These are phyloP conservation scores for Domatiomyces globalis DNA, from an alignment of 2,329 filamentous ascomycete genomes.

Conservation along the genomic window DNA sequence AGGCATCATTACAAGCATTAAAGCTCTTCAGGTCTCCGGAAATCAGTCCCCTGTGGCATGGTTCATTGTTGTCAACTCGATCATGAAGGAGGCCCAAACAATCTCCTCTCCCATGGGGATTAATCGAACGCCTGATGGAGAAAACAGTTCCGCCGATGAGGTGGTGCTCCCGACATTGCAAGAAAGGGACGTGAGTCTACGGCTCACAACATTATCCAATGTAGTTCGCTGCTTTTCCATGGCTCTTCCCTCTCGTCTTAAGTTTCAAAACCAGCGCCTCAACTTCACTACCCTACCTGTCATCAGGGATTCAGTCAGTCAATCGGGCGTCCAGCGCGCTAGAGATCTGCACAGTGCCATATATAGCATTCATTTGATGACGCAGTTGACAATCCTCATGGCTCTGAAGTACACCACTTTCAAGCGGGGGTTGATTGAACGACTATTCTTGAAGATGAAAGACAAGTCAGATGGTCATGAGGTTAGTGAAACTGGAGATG, in stretches of 20 bases:
- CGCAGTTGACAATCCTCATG: slow-evolving; percentile 24
- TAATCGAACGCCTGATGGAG: slow-evolving; percentile 2
- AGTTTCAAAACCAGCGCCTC: slow-evolving; percentile 22
- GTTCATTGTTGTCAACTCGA: slow-evolving; percentile 28
- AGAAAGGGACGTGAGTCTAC: slow-evolving; percentile 15
- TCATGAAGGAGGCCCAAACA: slow-evolving; percentile 27
- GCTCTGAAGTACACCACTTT: slow-evolving; percentile 23
- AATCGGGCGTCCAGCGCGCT: neutral
- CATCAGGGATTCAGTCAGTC: neutral
- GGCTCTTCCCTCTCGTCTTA: slow-evolving; percentile 20
- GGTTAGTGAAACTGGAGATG: neutral
- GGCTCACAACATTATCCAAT: slow-evolving; percentile 17
- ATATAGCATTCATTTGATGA: slow-evolving; percentile 25
- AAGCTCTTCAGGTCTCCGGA: slow-evolving; percentile 19
- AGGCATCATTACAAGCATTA: slow-evolving; percentile 23
- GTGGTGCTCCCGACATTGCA: too few relatives aligned
- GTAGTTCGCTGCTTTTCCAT: slow-evolving; percentile 15
- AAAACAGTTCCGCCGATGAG: slow-evolving; percentile 1
- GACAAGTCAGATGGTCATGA: neutral
- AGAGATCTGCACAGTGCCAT: slow-evolving; percentile 16
- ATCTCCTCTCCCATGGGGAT: slow-evolving; percentile 21
- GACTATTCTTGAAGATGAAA: too few relatives aligned
- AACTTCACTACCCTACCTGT: too few relatives aligned
- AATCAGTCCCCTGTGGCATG: slow-evolving; percentile 26
- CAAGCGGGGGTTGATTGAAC: slow-evolving; percentile 7